Percentiles rank a stretch among this genome's conserved stretches.
These are phyloP conservation scores for Penicillium sumatraense DNA, from an alignment of 2,329 filamentous ascomycete species.

Conservation along the genomic window DNA sequence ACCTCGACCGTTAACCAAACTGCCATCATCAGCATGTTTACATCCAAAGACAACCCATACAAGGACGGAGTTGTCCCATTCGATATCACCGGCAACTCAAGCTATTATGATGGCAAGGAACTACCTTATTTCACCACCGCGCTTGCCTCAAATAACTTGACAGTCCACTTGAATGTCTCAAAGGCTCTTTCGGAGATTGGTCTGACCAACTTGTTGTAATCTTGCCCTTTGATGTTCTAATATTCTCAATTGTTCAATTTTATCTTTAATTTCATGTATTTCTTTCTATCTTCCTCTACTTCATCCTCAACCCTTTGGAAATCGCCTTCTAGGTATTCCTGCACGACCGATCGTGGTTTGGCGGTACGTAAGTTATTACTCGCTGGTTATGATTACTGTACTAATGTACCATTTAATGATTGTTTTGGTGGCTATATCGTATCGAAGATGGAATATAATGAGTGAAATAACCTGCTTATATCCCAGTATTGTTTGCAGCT, in stretches of 20 bases:
- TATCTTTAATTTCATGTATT: background rate
- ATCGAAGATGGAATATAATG: background rate
- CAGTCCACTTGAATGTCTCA: conserved; percentile 50
- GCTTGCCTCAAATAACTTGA: conserved; percentile 52
- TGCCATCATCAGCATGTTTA: conserved; percentile 35
- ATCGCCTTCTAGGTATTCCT: background rate
- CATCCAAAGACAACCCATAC: conserved; percentile 38
- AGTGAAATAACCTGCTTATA: background rate
- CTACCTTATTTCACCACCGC: conserved; percentile 60
- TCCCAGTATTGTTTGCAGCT: background rate
- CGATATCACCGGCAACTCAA: conserved; percentile 55
- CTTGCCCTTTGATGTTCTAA: background rate
- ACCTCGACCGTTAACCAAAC: conserved; percentile 53
- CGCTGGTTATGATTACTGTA: background rate
- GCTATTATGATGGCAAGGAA: conserved; percentile 53
- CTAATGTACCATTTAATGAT: conserved; percentile 3
- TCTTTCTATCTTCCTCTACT: background rate
- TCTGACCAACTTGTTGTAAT: conserved; percentile 1
- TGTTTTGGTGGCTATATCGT: background rate
- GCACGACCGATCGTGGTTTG: background rate
- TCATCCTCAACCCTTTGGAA: background rate
- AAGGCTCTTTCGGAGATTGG: conserved; percentile 34
- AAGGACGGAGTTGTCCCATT: conserved; percentile 56
- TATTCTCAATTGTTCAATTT: too few relatives aligned
- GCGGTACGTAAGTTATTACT: background rate